phyloP scores from a whole-genome alignment of 768 basidiomycete genomes.

The Tricholoma saponaceum region DNA sequence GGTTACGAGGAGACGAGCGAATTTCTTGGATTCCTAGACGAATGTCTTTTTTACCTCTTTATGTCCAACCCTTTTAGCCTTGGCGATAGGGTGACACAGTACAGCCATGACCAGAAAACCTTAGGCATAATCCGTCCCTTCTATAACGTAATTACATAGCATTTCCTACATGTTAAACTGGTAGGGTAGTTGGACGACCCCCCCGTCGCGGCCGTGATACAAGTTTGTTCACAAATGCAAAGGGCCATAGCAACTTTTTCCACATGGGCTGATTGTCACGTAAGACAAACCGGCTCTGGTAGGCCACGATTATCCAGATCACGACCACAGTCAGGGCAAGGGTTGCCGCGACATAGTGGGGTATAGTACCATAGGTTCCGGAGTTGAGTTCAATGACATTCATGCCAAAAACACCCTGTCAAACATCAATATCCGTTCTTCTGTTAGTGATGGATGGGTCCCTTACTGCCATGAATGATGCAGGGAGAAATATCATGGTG shows the following conservation, averaged over 20 bases:
- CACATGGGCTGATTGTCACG: background rate
- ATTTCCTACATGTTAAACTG: too few relatives aligned
- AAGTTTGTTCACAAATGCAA: background rate
- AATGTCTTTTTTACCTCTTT: too few relatives aligned
- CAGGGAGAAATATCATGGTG: constrained; percentile 62
- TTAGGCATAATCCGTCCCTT: too few relatives aligned
- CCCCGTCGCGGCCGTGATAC: background rate
- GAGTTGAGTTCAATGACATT: constrained; percentile 44
- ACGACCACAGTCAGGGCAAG: constrained; percentile 41
- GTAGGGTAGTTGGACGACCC: background rate
- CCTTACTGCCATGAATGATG: constrained; percentile 43
- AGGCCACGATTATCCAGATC: constrained; percentile 41
- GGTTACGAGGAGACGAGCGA: too few relatives aligned
- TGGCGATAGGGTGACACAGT: too few relatives aligned
- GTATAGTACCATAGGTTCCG: constrained; percentile 24
- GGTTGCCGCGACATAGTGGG: constrained; percentile 33
- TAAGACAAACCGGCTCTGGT: constrained; percentile 24
- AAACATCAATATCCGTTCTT: background rate
- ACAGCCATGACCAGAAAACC: too few relatives aligned
- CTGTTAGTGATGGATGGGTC: background rate
- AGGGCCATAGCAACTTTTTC: background rate
- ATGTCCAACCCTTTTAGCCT: too few relatives aligned
- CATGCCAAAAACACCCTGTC: constrained; percentile 53
- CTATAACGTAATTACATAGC: too few relatives aligned
- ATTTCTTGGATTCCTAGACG: too few relatives aligned